Conservation (phyloP, 108 stramenopile species). For the Licmophora abbreviata region DNA sequence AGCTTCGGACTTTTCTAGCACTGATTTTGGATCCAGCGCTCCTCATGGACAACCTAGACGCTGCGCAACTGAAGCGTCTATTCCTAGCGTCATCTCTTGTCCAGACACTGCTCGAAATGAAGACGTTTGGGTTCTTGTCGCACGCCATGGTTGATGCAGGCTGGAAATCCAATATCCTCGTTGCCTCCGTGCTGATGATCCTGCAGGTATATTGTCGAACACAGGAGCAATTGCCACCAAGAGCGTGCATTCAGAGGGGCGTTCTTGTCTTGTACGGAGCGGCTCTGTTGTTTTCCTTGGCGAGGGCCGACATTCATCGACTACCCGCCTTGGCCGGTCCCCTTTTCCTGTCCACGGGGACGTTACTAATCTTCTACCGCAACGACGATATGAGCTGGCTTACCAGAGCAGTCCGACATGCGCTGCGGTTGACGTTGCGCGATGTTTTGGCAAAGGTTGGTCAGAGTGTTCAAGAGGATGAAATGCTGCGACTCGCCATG, state of each 20-base stretch:
- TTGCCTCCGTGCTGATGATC: neutral
- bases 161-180: neutral
- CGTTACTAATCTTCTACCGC: slow-evolving; percentile 18
- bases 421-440: slow-evolving; percentile 23
- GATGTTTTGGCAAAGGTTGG: slow-evolving; percentile 27
- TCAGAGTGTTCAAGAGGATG: slow-evolving; percentile 22
- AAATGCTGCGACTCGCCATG: slow-evolving; percentile 39
- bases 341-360: slow-evolving; percentile 26
- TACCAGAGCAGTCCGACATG: slow-evolving; percentile 15
- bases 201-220: neutral
- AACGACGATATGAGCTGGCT: slow-evolving; percentile 28
- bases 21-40: slow-evolving; percentile 5
- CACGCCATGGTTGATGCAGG: slow-evolving; percentile 13
- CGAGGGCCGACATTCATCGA: neutral
- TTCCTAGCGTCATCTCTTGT: slow-evolving; percentile 13
- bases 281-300: slow-evolving; percentile 17
- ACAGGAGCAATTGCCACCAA: neutral
- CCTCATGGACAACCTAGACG: slow-evolving; percentile 7
- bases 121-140: slow-evolving; percentile 24
- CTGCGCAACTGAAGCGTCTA: slow-evolving; percentile 8
- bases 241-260: neutral
- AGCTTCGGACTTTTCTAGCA: slow-evolving; percentile 3
- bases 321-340: slow-evolving; percentile 25
- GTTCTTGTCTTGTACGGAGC: slow-evolving; percentile 20
- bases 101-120: slow-evolving; percentile 24